These are phyloP conservation scores for Penicillium daleae DNA, from an alignment of 495 filamentous ascomycete species.

Conservation along the genomic window DNA sequence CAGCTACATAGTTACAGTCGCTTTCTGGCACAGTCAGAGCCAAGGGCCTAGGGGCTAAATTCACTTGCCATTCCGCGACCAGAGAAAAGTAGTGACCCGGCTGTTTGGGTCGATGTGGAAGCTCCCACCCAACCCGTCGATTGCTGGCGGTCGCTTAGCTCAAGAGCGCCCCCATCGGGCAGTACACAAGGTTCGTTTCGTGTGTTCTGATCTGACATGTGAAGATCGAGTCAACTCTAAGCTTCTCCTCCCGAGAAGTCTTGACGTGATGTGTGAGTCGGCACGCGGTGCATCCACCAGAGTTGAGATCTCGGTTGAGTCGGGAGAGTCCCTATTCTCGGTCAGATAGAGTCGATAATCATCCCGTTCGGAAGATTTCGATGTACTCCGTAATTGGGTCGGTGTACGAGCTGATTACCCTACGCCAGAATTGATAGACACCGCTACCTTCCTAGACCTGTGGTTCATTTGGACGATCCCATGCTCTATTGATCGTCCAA, in stretches of 20 bases:
- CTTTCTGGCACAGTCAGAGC: neutral
- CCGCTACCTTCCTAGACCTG: slow-evolving; percentile 1
- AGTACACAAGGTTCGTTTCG: neutral
- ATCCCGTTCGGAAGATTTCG: neutral
- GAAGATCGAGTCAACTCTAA: neutral
- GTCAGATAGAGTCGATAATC: neutral
- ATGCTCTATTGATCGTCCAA: neutral
- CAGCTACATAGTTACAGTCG: neutral
- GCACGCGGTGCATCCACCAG: neutral
- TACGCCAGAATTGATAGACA: neutral
- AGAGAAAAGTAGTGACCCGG: neutral
- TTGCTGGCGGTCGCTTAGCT: neutral
- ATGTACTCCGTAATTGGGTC: neutral
- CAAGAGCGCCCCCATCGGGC: neutral
- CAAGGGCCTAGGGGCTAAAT: neutral
- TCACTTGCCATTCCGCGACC: neutral
- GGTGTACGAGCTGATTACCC: neutral
- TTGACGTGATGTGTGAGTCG: neutral
- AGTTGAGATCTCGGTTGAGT: neutral
- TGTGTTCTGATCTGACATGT: neutral
- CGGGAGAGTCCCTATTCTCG: neutral
- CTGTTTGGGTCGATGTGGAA: neutral
- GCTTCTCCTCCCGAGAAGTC: neutral
- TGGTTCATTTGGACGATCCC: neutral
- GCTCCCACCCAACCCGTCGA: neutral